Percentiles rank a stretch among this genome's conserved stretches.
phyloP scores from a whole-genome alignment of 768 basidiomycete species.

The Serpula lacrymans region DNA sequence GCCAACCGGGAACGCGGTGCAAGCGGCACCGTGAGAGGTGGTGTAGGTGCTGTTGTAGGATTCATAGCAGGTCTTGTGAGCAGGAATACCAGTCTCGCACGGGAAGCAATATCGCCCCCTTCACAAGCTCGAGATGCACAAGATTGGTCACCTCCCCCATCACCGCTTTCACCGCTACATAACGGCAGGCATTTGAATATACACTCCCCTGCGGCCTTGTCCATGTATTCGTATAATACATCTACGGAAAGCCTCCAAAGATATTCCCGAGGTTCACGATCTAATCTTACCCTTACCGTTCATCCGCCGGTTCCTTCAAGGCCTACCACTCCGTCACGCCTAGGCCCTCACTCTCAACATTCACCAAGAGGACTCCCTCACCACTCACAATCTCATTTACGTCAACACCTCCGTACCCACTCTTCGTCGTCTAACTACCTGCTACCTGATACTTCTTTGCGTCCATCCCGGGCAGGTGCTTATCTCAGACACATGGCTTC shows the following conservation, averaged over 20 bases:
- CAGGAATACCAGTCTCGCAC: slow-evolving; percentile 17
- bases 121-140: slow-evolving; percentile 1
- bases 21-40: slow-evolving; percentile 39
- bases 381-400: slow-evolving; percentile 16
- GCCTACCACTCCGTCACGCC: slow-evolving; percentile 6
- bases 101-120: slow-evolving; percentile 9
- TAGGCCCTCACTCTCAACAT: slow-evolving; percentile 15
- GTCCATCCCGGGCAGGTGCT: slow-evolving; percentile 55
- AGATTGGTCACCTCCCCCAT: slow-evolving; percentile 21
- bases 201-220: slow-evolving; percentile 11
- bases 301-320: slow-evolving; percentile 10
- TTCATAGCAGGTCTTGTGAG: slow-evolving; percentile 62
- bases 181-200: slow-evolving; percentile 14
- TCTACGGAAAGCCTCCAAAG: slow-evolving; percentile 20
- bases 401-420: slow-evolving; percentile 16
- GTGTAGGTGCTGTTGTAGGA: slow-evolving; percentile 55
- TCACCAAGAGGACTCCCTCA: slow-evolving; percentile 22
- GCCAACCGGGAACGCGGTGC: slow-evolving; percentile 21
- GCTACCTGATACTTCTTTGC: slow-evolving; percentile 25
- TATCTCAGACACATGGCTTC: slow-evolving; percentile 78
- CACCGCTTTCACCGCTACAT: slow-evolving; percentile 17
- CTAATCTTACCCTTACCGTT: slow-evolving; percentile 7
- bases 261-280: not conserved
- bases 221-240: slow-evolving; percentile 6
- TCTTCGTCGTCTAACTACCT: slow-evolving; percentile 22